These are phyloP conservation scores for Monosporascus sp. DNA, from an alignment of 2,329 filamentous ascomycete genomes.

Conservation along the genomic window DNA sequence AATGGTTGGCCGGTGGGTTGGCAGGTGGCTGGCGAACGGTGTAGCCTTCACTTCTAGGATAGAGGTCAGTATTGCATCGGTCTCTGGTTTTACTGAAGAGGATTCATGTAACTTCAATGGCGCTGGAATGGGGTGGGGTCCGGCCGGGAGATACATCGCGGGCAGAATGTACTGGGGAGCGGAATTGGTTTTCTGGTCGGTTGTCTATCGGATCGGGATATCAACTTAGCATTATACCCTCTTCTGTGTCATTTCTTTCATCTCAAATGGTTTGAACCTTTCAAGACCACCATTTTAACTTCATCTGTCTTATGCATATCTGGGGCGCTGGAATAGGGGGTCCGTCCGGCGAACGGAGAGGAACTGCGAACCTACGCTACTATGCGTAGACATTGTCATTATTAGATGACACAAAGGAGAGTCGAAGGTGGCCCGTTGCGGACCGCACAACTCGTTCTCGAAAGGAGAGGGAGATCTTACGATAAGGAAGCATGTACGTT, in stretches of 20 bases:
- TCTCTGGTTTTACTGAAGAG: neutral
- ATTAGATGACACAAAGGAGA: too few species aligned
- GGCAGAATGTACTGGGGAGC: neutral
- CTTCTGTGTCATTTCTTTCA: neutral
- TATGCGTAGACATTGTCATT: too few species aligned
- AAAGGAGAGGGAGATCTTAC: too few species aligned
- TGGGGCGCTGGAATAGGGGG: neutral
- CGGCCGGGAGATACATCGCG: neutral
- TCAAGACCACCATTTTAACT: neutral
- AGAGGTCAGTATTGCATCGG: neutral
- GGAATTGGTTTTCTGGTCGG: neutral
- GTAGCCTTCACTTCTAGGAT: neutral
- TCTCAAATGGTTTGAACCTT: neutral
- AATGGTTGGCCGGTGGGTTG: neutral
- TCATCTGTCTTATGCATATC: neutral
- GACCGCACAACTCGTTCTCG: too few species aligned
- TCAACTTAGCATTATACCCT: constrained; percentile 13
- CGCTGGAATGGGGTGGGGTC: neutral
- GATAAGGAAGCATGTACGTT: too few species aligned
- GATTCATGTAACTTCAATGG: neutral
- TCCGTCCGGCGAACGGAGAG: too few species aligned
- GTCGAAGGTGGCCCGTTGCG: too few species aligned
- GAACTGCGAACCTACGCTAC: too few species aligned
- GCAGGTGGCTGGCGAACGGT: neutral
- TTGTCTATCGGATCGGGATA: constrained; percentile 1